Base-by-base conservation (phyloP, 2,329 filamentous ascomycete species). In the Dactylellina drechsleri region DNA sequence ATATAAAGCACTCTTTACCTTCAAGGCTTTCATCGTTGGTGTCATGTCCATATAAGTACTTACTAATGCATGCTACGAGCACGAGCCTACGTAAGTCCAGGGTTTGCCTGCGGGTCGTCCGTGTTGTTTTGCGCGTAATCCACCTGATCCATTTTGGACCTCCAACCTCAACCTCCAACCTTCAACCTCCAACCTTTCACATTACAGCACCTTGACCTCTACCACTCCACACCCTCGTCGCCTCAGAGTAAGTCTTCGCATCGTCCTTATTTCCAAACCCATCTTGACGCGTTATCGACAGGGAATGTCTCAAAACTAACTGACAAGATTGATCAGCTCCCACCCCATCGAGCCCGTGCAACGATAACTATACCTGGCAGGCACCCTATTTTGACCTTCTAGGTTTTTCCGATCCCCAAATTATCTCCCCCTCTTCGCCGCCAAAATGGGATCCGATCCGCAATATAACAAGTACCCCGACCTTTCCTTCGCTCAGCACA, bases 391-490 rank as follows among this genome's bases (percentile, higher is more conserved):
- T 23, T 23, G 31, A 59, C 43, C 13, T 41, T 53, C 45, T 23
- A 23, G 23, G 23, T 18, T 26, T 26, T 4, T 60, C 57, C 20
- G 16, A 26, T 20, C 20, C 49, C 41, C 23, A 62, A 28, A 20
- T 40, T 2, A 43, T 47, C 41, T 7, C 40, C 49, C 61, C 53
- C 23, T 31, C 41, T 57, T 13, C 16, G 28, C 64, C 53, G 40
- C 47, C 71, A 75, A 68, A 53, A 75, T 75, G 71, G 71, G 71
- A 68, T 75, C 71, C 81, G 92, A 95, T 84, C 91, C 91, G 79
- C 92, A 93, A 83, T 93, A 93, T 84, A 90, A 91, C 80, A 92
- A 92, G 83, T 94, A 91, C 85, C 92, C 92, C 76, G 86, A 92
- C 83, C 88, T 95, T 81, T 87, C 91, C 79, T 87, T 96, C 80